These are phyloP conservation scores for Tagetes patula DNA, from an alignment of 129 eudicot species.

Conservation along the genomic window DNA sequence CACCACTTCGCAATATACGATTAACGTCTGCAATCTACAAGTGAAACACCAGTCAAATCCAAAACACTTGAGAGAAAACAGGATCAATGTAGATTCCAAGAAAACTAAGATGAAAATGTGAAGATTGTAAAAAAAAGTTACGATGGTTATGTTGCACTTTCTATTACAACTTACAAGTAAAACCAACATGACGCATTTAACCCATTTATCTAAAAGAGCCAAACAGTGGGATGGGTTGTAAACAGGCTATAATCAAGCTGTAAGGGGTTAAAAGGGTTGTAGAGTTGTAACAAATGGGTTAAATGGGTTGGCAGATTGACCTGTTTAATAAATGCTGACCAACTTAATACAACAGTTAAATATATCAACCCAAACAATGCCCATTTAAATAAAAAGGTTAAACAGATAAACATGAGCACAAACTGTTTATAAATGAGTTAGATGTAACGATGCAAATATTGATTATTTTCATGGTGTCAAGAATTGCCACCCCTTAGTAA, in stretches of 20 bases:
- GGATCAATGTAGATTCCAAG: background rate
- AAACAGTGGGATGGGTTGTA: background rate
- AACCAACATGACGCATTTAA: too few species aligned
- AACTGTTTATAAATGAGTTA: background rate
- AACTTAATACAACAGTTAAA: background rate
- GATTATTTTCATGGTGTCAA: background rate
- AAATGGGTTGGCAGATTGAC: background rate
- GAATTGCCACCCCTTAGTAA: background rate
- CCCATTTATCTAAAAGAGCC: background rate
- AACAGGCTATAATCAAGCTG: background rate
- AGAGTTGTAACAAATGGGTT: background rate
- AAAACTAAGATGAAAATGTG: background rate
- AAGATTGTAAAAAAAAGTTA: constrained; percentile 7
- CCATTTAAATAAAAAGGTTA: background rate
- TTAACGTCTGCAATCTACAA: constrained; percentile 87
- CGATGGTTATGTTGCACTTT: background rate
- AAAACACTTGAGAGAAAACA: background rate
- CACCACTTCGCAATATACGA: constrained; percentile 87
- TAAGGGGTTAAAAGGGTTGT: background rate
- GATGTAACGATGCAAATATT: background rate
- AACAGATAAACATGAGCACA: background rate
- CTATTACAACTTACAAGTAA: too few species aligned
- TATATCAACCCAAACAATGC: background rate
- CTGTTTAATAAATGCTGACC: background rate
- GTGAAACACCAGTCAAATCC: background rate